A percentile compares a stretch with the other conserved stretches of the same genome.
These are phyloP conservation scores for Pseudohalonectria lignicola DNA, from an alignment of 2,329 filamentous ascomycete genomes.

Conservation along the genomic window DNA sequence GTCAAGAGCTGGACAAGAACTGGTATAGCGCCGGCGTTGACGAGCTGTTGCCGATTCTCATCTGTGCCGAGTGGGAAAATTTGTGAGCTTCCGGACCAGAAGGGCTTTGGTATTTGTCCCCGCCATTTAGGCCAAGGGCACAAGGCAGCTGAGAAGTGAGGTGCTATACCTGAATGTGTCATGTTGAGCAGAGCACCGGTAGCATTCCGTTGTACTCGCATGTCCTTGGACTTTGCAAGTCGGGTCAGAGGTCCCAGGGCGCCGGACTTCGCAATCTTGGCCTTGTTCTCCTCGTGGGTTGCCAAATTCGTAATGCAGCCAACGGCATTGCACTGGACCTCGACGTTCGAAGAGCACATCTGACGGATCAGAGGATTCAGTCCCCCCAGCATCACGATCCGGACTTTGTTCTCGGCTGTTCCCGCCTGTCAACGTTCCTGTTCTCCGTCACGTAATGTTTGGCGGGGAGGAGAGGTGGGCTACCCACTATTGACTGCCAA, in stretches of 20 bases:
- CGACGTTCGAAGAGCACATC: slow-evolving; percentile 96
- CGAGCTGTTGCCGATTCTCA: slow-evolving; percentile 94
- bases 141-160: background rate
- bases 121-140: too few species aligned
- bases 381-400: slow-evolving; percentile 87
- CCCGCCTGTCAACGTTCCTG: slow-evolving; percentile 27
- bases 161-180: slow-evolving; percentile 81
- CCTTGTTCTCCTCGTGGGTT: slow-evolving; percentile 98
- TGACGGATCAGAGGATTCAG: slow-evolving; percentile 87
- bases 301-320: slow-evolving; percentile 98
- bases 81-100: slow-evolving; percentile 3
- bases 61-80: slow-evolving; percentile 40
- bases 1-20: slow-evolving; percentile 91
- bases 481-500: slow-evolving; percentile 88
- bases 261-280: slow-evolving; percentile 92
- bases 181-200: slow-evolving; percentile 95
- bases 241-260: slow-evolving; percentile 83
- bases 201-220: slow-evolving; percentile 95
- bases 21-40: slow-evolving; percentile 94
- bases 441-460: too few species aligned
- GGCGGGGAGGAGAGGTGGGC: background rate
- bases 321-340: slow-evolving; percentile 98
- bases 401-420: slow-evolving; percentile 90
- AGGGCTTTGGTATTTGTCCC: slow-evolving; percentile 1
- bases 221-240: slow-evolving; percentile 93